Evolutionary conservation across 495 filamentous ascomycete genomes (phyloP).

Genomic region (Penicillium verhagenii): DNA sequence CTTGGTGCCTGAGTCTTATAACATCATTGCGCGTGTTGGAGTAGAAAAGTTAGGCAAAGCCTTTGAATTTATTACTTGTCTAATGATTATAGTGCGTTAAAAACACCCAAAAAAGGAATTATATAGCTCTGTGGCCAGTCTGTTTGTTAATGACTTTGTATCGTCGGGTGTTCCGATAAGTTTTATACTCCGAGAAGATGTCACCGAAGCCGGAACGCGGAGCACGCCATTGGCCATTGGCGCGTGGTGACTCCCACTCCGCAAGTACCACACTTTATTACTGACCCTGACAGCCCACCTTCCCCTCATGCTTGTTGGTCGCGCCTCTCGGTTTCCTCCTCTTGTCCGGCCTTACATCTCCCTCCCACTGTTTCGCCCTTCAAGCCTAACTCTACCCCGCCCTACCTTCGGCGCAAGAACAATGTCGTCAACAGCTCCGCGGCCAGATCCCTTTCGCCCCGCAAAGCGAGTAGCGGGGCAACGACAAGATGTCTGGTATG

Average conservation of each 20-base stretch:
- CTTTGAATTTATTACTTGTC: too few relatives aligned
- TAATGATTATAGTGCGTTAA: background rate
- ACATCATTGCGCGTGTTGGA: too few relatives aligned
- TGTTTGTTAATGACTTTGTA: too few relatives aligned
- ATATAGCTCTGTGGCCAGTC: too few relatives aligned
- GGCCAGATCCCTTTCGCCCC: slow-evolving; percentile 60
- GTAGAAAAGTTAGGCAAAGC: too few relatives aligned
- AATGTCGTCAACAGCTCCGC: slow-evolving; percentile 45
- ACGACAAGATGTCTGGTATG: slow-evolving; percentile 90
- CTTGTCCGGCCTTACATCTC: slow-evolving; percentile 7
- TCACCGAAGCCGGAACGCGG: slow-evolving; percentile 14
- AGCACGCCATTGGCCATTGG: slow-evolving; percentile 21
- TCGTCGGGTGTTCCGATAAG: background rate
- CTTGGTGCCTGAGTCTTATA: background rate
- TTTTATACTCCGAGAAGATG: background rate
- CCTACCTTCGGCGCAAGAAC: slow-evolving; percentile 28
- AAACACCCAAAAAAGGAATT: too few relatives aligned
- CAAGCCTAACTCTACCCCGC: slow-evolving; percentile 29
- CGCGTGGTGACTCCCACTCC: slow-evolving; percentile 2
- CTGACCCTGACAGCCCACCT: background rate
- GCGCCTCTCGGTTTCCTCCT: background rate
- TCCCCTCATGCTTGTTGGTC: slow-evolving; percentile 14
- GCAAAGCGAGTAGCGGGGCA: slow-evolving; percentile 76
- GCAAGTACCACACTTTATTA: slow-evolving; percentile 6
- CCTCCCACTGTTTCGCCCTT: slow-evolving; percentile 6